Conservation (phyloP, 2,329 filamentous ascomycete species). For the Verticillium albo-atrum region DNA sequence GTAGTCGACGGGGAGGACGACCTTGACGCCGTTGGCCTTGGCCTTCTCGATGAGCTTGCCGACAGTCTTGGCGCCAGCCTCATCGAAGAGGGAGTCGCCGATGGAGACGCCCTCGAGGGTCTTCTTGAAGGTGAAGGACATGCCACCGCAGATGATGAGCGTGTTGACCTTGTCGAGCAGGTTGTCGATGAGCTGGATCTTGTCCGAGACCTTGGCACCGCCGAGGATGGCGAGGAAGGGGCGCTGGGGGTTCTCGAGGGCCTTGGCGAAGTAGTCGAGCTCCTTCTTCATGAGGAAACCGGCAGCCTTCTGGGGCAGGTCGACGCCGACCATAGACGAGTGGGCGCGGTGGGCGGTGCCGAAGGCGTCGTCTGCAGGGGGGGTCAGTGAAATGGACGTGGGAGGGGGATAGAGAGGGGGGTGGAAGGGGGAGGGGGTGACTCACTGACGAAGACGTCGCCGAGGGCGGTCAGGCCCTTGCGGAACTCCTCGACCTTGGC, state of each 20-base stretch:
- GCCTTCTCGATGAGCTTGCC: conserved; percentile 87
- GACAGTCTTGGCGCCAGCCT: conserved; percentile 90
- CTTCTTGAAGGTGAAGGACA: conserved; percentile 99
- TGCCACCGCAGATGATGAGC: conserved; percentile 92
- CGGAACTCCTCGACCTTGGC: conserved; percentile 88
- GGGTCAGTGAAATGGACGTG: conserved; percentile 14
- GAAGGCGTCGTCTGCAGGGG: conserved; percentile 79
- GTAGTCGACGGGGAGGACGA: conserved; percentile 92
- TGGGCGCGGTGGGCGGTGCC: conserved; percentile 97
- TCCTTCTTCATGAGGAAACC: conserved; percentile 99
- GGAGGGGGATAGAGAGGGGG: not conserved
- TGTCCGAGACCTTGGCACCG: conserved; percentile 97
- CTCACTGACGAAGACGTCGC: conserved; percentile 94
- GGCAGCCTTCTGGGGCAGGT: conserved; percentile 93
- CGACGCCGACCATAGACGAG: conserved; percentile 97
- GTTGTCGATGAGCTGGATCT: conserved; percentile 99
- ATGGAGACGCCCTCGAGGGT: conserved; percentile 88
- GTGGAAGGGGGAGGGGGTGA: conserved; percentile 12
- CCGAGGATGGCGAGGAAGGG: conserved; percentile 98
- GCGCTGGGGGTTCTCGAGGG: conserved; percentile 85
- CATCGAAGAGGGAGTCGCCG: conserved; percentile 87
- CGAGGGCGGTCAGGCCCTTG: conserved; percentile 88
- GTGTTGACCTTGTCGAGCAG: conserved; percentile 96
- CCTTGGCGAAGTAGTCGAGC: conserved; percentile 98
- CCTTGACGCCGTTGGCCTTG: conserved; percentile 91